A percentile compares a stretch with the other conserved stretches of the same genome.
Conservation (phyloP, 495 filamentous ascomycete species). For the Chaetomium cochliodes region DNA sequence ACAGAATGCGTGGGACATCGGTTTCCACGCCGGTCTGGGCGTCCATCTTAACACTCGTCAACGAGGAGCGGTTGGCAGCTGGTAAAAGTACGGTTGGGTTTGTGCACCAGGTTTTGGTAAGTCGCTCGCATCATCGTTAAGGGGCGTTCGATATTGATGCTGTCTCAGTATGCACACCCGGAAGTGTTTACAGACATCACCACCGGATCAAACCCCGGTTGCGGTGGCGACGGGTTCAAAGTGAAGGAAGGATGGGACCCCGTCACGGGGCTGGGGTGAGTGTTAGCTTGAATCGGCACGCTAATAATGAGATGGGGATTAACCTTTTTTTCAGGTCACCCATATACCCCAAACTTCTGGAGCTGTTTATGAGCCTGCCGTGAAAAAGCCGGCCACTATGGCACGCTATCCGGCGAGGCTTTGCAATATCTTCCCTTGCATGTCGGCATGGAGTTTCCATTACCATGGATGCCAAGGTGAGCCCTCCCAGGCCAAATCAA, state of each 20-base stretch:
- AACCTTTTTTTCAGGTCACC: constrained; percentile 18
- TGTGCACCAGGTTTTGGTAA: constrained; percentile 58
- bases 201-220: constrained; percentile 59
- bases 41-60: constrained; percentile 60
- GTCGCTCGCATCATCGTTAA: constrained; percentile 35
- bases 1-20: constrained; percentile 54
- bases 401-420: too few species aligned
- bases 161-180: constrained; percentile 54
- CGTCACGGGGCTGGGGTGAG: constrained; percentile 58
- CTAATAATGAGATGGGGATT: not conserved
- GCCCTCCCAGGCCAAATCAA: too few species aligned
- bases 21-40: constrained; percentile 59
- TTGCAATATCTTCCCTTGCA: too few species aligned
- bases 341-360: constrained; percentile 24
- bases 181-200: constrained; percentile 62
- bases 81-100: constrained; percentile 54
- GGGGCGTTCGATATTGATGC: not conserved
- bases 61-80: constrained; percentile 57
- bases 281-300: not conserved
- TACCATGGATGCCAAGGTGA: too few species aligned
- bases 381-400: not conserved
- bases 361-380: constrained; percentile 24
- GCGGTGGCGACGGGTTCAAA: constrained; percentile 56
- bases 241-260: constrained; percentile 61
- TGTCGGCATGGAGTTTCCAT: too few species aligned